Percentiles rank a stretch among this genome's conserved stretches.
Evolutionary conservation across 2,329 filamentous ascomycete genomes (phyloP).

Genomic region (Beauveria medogensis): DNA sequence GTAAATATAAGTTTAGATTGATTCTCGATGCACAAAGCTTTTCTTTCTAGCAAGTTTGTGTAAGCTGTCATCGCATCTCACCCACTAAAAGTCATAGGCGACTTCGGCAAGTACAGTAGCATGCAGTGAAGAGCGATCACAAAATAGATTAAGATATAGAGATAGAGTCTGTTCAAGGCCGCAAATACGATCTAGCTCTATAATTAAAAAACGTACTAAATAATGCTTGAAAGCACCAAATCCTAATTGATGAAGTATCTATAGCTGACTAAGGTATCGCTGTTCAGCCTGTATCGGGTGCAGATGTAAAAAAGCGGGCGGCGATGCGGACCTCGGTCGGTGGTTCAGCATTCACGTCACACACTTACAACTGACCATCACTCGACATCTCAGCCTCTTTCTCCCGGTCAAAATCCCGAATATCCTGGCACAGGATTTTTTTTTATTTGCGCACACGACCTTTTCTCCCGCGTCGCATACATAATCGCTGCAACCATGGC

Average conservation of each 20-base stretch:
- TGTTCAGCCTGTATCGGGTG: background rate
- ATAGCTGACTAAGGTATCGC: background rate
- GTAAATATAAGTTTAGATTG: too few relatives aligned
- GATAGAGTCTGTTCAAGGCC: too few relatives aligned
- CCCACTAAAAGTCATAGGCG: too few relatives aligned
- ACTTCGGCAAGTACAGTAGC: too few relatives aligned
- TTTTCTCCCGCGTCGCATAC: background rate
- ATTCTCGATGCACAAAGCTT: too few relatives aligned
- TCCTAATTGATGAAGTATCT: background rate
- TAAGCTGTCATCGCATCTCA: too few relatives aligned
- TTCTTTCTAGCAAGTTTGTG: too few relatives aligned
- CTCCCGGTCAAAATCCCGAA: background rate
- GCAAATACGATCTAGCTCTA: too few relatives aligned
- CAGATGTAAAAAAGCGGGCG: conserved; percentile 1
- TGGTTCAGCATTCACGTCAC: background rate
- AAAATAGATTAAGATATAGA: too few relatives aligned
- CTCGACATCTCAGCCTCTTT: background rate
- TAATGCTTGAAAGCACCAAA: background rate
- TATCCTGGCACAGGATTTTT: too few relatives aligned
- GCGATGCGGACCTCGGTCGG: conserved; percentile 3
- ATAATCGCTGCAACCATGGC: background rate
- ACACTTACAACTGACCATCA: background rate
- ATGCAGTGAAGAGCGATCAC: too few relatives aligned
- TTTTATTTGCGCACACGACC: background rate
- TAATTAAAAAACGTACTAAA: too few relatives aligned